Base-by-base conservation (phyloP, 2,329 filamentous ascomycete genomes). In the Fusarium sp. region DNA sequence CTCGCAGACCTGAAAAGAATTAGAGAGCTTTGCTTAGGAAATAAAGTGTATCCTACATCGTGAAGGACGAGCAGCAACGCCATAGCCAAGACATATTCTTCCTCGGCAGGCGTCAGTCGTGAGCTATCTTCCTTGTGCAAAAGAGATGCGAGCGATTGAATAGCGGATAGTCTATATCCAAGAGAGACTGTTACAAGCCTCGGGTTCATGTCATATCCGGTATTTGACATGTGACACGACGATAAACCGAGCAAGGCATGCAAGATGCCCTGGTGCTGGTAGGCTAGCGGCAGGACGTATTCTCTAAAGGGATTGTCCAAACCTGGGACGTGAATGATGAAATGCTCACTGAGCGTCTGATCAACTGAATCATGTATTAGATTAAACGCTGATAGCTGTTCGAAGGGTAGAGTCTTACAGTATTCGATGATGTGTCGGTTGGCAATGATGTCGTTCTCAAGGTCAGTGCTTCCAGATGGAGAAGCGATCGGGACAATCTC, bases 181-280 rank as follows among this genome's bases (percentile, higher is more conserved):
- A 76, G 47, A 5, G 74, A 66, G 2, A 65, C 49, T 0, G 66
- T 62, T 2, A 70, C 47, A 17, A 67, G 52, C 2, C 54, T 33
- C 3, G 62, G 59, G 4, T 48, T 53, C 17, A 53, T 54, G 2
- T 59, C 48, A 3, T 53, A 59, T 1, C 67, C 49, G 3, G 65
- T 72, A 5, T 65, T 57, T 10, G 63, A 17, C 48, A 76, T 65
- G 20, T 76, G 73, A 2, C 74, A 75, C 7, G 72, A 48, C 0
- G 75, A 56, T 4, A 76, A 35, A 1, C 75, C 74, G 2, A 76
- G 65, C 2, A 76, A 25, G 0, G 75, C 72, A 21, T 76, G 73
- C 0, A 76, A 47, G 2, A 76, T 71, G 0, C 73, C 74, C 5
- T 63, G 63, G 6, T 76, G 68, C 11, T 67, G 65, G 20, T 69